phyloP scores from a whole-genome alignment of 2,329 filamentous ascomycete genomes.

The Emmonsia crescens region DNA sequence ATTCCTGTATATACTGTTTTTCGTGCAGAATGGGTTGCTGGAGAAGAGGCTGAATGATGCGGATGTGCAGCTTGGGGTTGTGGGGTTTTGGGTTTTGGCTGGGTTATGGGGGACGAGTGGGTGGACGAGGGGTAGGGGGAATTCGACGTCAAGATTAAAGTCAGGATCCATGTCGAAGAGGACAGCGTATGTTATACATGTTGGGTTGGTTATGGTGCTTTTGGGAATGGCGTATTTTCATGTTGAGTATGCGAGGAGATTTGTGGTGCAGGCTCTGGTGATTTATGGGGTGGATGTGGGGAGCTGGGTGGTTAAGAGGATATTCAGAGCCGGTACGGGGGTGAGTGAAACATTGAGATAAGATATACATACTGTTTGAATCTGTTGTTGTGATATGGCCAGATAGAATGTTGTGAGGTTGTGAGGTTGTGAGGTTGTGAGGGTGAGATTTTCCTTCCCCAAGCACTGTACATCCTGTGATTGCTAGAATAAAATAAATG shows the following conservation, averaged over 20 bases:
- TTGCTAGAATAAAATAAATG: background rate
- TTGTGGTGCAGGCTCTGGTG: constrained; percentile 40
- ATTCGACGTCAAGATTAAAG: constrained; percentile 8
- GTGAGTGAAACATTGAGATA: background rate
- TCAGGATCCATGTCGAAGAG: constrained; percentile 24
- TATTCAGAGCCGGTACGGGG: constrained; percentile 3
- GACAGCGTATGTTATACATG: constrained; percentile 47
- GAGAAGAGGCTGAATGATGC: constrained; percentile 43
- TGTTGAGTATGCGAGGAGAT: constrained; percentile 44
- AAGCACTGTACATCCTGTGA: background rate
- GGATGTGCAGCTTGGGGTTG: constrained; percentile 46
- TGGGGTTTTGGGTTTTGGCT: constrained; percentile 33
- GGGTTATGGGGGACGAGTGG: constrained; percentile 8
- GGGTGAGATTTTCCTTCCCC: background rate
- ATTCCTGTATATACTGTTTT: constrained; percentile 48
- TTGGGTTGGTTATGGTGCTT: constrained; percentile 40
- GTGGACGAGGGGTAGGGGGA: constrained; percentile 1
- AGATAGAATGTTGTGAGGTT: background rate
- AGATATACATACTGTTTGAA: background rate
- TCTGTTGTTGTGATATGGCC: background rate
- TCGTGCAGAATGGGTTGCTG: constrained; percentile 40
- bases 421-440: background rate
- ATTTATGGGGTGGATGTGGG: constrained; percentile 36
- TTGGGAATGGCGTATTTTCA: constrained; percentile 44
- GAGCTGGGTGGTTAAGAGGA: constrained; percentile 15